Evolutionary conservation across 768 basidiomycete genomes (phyloP), one percentile per base, ranked within the genome.

Genomic region (Galerina sulciceps): DNA sequence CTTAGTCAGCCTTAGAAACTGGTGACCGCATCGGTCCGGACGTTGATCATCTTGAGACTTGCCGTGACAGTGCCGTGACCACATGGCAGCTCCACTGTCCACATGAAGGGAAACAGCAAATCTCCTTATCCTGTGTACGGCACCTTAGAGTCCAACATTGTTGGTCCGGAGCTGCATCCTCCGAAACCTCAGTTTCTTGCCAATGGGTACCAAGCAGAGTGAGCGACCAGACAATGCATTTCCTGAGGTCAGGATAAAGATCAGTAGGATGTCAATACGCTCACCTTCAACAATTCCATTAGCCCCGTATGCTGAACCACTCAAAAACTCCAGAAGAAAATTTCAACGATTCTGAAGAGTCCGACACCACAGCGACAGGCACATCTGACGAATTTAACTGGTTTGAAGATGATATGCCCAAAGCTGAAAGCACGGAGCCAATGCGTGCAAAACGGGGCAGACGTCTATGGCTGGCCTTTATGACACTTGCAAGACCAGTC

Each of bases 371-470:
- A n/a, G 80, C 76, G 23, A 87, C 87, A 11, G 82, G 86, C 62
- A 79, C 84, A 3, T 83, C 81, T 10, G 88, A 90, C 66, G 86
- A 90, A 64, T 90, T 92, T 63, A 80, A 90, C 75, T 89, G 89
- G 89, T 87, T 90, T 54, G 81, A 85, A 51, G 85, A 84, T 46
- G 84, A 87, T 13, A 79, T 80, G 20, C 72, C 67, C 23, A 55
- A 69, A 14, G 67, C 67, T 5, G 67, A 66, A 17, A 69, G 68
- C 23, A 35, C 36, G 23, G 53, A 54, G 11, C 47, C 31, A 3
- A 26, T 73, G 40, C 84, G 84, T 64, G 88, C 87, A 3, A 85
- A 80, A 64, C 81, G 90, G 48, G 84, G 86, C 49, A 81, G 87
- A 44, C 78, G 81, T 35, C 67, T 91, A 45, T 91, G 84, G 79